Conservation (phyloP, 805 yeast species). For the Sporopachydermia quercuum region DNA sequence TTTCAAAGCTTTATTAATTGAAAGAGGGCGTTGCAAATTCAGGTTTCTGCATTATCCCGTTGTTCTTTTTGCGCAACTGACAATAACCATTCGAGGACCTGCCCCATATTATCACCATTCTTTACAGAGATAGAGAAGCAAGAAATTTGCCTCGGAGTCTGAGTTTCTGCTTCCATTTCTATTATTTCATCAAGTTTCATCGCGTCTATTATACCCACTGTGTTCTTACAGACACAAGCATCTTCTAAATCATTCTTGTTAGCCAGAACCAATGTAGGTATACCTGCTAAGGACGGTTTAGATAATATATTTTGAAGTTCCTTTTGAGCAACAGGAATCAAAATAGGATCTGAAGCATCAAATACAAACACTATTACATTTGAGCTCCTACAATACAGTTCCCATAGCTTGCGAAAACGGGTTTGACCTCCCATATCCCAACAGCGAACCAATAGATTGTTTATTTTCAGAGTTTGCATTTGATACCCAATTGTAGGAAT, state of each 20-base stretch:
- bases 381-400: slow-evolving; percentile 22
- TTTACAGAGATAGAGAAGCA: slow-evolving; percentile 23
- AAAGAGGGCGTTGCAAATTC: no score
- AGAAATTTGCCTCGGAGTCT: slow-evolving; percentile 14
- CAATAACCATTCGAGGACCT: slow-evolving; percentile 21
- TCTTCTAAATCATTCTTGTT: slow-evolving; percentile 20
- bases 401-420: slow-evolving; percentile 24
- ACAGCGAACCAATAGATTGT: slow-evolving; percentile 6
- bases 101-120: slow-evolving; percentile 17
- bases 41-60: no score
- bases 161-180: slow-evolving; percentile 6
- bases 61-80: not conserved
- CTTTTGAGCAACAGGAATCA: slow-evolving; percentile 16
- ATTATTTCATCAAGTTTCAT: slow-evolving; percentile 17
- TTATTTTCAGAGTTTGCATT: slow-evolving; percentile 10
- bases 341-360: slow-evolving; percentile 20
- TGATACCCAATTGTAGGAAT: slow-evolving; percentile 25
- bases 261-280: slow-evolving; percentile 21
- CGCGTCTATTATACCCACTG: slow-evolving; percentile 13
- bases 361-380: slow-evolving; percentile 21
- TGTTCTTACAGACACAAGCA: slow-evolving; percentile 16
- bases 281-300: slow-evolving; percentile 16
- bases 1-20: no score
- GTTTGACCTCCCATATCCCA: slow-evolving; percentile 27
- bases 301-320: slow-evolving; percentile 18